A percentile compares a stretch with the other conserved stretches of the same genome.
phyloP scores from a whole-genome alignment of 2,329 filamentous ascomycete genomes.

The Nigrograna mackinnonii region DNA sequence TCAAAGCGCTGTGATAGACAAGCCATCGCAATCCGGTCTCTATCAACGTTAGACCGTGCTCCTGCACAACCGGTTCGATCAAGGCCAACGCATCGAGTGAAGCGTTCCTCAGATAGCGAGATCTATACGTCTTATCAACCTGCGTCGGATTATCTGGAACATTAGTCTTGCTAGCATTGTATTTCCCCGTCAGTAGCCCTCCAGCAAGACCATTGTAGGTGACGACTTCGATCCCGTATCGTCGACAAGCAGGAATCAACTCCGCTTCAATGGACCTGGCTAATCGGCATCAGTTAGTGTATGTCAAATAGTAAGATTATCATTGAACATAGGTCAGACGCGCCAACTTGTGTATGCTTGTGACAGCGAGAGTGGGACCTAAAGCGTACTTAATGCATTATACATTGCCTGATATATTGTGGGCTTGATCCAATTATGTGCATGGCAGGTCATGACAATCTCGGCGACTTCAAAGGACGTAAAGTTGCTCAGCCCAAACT shows the following conservation, averaged over 20 bases:
- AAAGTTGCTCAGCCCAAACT: slow-evolving; percentile 81
- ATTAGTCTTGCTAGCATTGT: slow-evolving; percentile 2
- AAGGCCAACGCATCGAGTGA: slow-evolving; percentile 69
- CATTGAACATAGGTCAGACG: neutral
- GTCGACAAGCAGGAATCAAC: slow-evolving; percentile 71
- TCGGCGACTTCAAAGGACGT: slow-evolving; percentile 88
- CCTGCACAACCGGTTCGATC: slow-evolving; percentile 69
- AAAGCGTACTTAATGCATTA: slow-evolving; percentile 55
- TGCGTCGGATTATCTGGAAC: neutral
- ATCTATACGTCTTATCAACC: slow-evolving; percentile 8
- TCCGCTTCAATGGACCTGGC: slow-evolving; percentile 74
- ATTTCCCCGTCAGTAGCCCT: slow-evolving; percentile 61
- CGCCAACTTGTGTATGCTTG: too few species aligned
- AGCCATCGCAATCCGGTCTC: slow-evolving; percentile 30
- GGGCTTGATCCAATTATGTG: slow-evolving; percentile 73
- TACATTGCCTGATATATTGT: slow-evolving; percentile 66
- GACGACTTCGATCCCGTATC: slow-evolving; percentile 78
- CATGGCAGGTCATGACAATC: slow-evolving; percentile 76
- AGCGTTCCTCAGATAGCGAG: slow-evolving; percentile 69
- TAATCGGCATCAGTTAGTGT: too few species aligned
- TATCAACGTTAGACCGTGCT: slow-evolving; percentile 55
- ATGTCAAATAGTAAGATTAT: too few species aligned
- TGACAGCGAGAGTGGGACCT: neutral
- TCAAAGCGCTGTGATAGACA: slow-evolving; percentile 23
- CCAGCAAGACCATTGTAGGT: slow-evolving; percentile 83